Evolutionary conservation across 2,329 filamentous ascomycete genomes (phyloP), one percentile per base, ranked within the genome.

Genomic region (Madurella fahalii): DNA sequence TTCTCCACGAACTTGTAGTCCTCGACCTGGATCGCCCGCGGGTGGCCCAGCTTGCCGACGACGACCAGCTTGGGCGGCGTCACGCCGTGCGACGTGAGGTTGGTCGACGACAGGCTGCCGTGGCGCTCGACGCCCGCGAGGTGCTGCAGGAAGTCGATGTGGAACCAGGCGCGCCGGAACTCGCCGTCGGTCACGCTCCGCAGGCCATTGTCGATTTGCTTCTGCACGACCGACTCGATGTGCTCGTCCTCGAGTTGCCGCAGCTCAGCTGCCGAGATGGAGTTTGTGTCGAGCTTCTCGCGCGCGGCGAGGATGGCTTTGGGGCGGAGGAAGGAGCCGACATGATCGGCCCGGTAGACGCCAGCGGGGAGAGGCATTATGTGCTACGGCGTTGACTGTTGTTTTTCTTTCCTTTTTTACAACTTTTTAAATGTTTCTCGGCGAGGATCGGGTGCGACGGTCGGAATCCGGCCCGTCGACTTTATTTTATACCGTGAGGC

Each of bases 91-190:
- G 75, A 70, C 52, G 75, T 74, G 50, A 70, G 62, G 59, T 74
- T 71, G 50, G 72, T 75, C 13, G 71, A 73, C 53, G 68, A 65
- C 65, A 75, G 62, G 56, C 67, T 65, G 50, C 79, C 79, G 59
- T 74, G 73, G 60, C 77, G 72, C 66, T 80, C 76, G 60, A 82
- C 74, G 49, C 80, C 79, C 40, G 71, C 71, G 4, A 82, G 69
- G 63, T 81, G 75, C 66, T 78, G 72, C 42, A 82, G 72, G 68
- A 81, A 82, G 67, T 82, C 80, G 56, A 82, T 74, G 66, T 82
- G 79, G 69, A 83, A 83, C 71, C 76, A 82, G 44, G 74, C 74
- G 52, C 79, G 76, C 50, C 79, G 75, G 68, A 80, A 81, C 67
- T 82, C 79, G 68, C 79, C 79, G 56, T 81, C 79, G 9, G 79